Evolutionary conservation across 495 filamentous ascomycete species (phyloP).

Genomic region (Aspergillus ostianus): DNA sequence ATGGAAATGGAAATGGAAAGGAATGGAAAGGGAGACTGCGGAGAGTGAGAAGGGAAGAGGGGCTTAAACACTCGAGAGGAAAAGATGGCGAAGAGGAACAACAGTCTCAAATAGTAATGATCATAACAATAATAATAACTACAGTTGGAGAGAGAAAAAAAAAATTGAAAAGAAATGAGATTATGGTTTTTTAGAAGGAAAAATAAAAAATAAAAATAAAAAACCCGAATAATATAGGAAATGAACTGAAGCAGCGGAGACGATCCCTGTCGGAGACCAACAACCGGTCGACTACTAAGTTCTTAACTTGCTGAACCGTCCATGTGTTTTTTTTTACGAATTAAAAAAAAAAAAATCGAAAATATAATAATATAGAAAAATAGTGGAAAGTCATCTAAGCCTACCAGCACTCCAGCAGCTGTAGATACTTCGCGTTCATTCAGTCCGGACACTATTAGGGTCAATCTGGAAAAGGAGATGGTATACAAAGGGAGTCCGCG

Average conservation of each 20-base stretch:
- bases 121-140: neutral
- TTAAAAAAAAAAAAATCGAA: too few species aligned
- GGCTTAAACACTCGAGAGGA: neutral
- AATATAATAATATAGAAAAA: too few species aligned
- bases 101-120: neutral
- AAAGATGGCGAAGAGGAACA: neutral
- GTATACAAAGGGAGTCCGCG: too few species aligned
- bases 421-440: too few species aligned
- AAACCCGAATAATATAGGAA: slow-evolving; percentile 5
- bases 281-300: neutral
- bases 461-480: too few species aligned
- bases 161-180: slow-evolving; percentile 10
- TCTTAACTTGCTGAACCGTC: too few species aligned
- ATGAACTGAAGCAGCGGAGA: slow-evolving; percentile 19
- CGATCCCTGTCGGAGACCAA: slow-evolving; percentile 22
- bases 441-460: too few species aligned
- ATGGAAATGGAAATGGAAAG: slow-evolving; percentile 1
- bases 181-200: neutral
- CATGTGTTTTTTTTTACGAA: too few species aligned
- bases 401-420: too few species aligned
- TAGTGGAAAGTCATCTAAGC: too few species aligned
- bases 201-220: slow-evolving; percentile 11
- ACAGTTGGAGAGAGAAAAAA: slow-evolving; percentile 12
- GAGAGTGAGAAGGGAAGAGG: slow-evolving; percentile 5
- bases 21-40: neutral